These are phyloP conservation scores for Oldenlandia corymbosa DNA, from an alignment of 257 asterid species.

Conservation along the genomic window DNA sequence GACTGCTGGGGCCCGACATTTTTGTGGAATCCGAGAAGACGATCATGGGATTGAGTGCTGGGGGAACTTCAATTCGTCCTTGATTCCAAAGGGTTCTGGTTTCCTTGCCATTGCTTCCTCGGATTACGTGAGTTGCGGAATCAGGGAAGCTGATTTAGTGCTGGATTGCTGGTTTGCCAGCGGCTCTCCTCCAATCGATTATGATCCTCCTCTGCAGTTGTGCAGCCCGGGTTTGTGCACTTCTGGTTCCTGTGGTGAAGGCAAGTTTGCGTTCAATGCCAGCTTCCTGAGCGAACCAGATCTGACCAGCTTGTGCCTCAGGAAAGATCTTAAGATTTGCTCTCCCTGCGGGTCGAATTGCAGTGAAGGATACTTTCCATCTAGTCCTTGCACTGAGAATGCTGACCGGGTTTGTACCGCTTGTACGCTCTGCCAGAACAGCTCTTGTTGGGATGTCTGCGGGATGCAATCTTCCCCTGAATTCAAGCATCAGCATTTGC, in stretches of 20 bases:
- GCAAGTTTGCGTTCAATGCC: constrained; percentile 77
- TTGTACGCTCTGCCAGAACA: constrained; percentile 89
- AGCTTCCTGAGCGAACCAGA: constrained; percentile 82
- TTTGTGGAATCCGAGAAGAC: constrained; percentile 83
- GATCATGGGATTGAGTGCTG: constrained; percentile 78
- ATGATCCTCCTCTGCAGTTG: constrained; percentile 87
- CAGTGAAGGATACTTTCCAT: constrained; percentile 67
- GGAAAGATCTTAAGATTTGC: constrained; percentile 75
- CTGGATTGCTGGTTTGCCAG: constrained; percentile 81
- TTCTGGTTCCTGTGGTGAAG: constrained; percentile 49
- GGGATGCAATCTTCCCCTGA: constrained; percentile 34
- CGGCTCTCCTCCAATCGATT: constrained; percentile 30
- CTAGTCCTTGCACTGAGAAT: constrained; percentile 54
- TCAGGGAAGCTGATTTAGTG: constrained; percentile 78
- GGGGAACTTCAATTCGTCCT: constrained; percentile 68
- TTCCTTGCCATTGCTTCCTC: constrained; percentile 81
- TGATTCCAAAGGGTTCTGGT: constrained; percentile 74
- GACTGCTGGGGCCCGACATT: constrained; percentile 69
- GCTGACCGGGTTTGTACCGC: constrained; percentile 90
- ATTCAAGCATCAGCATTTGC: constrained; percentile 30
- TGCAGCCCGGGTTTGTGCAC: constrained; percentile 89
- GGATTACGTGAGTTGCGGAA: constrained; percentile 63
- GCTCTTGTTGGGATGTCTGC: constrained; percentile 68
- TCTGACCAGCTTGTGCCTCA: constrained; percentile 67
- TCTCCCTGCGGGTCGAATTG: constrained; percentile 78